These are phyloP conservation scores for Cercospora sp. DNA, from an alignment of 2,329 filamentous ascomycete species.

Conservation along the genomic window DNA sequence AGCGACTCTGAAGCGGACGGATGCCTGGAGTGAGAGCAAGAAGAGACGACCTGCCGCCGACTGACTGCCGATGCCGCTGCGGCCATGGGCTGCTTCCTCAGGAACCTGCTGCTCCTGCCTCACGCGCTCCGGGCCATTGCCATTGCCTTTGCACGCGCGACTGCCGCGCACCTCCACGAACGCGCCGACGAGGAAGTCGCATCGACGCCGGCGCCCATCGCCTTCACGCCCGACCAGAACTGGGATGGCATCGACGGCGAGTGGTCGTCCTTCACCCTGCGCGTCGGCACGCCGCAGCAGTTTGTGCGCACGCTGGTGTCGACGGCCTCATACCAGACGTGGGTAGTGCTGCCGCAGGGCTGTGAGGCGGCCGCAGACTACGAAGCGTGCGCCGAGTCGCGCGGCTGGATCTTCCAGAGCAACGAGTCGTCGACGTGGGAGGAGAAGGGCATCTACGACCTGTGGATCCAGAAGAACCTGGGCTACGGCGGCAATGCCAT, in stretches of 20 bases:
- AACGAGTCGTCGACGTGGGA: constrained; percentile 59
- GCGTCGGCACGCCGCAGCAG: constrained; percentile 56
- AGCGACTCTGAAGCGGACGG: neutral
- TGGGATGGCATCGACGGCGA: constrained; percentile 64
- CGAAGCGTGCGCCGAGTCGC: constrained; percentile 52
- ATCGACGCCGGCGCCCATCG: constrained; percentile 31
- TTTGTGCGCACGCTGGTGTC: constrained; percentile 61
- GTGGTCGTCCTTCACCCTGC: constrained; percentile 70
- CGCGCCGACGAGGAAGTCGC: constrained; percentile 16
- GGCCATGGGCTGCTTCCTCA: constrained; percentile 18
- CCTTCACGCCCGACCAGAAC: constrained; percentile 34
- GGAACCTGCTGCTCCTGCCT: constrained; percentile 28
- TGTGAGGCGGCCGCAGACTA: constrained; percentile 46
- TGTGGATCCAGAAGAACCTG: constrained; percentile 59
- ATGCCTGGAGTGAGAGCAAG: neutral
- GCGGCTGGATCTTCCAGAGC: constrained; percentile 61
- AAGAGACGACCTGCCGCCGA: neutral
- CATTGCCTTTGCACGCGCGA: constrained; percentile 17
- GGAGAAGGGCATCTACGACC: constrained; percentile 59
- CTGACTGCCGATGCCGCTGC: neutral
- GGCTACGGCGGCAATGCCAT: constrained; percentile 61
- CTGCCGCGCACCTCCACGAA: constrained; percentile 16
- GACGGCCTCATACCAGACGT: constrained; percentile 69
- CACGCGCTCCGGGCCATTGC: constrained; percentile 28
- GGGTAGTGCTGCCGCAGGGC: constrained; percentile 63